Conservation (phyloP, 106 monocot genomes). For the Agapanthus africanus region DNA sequence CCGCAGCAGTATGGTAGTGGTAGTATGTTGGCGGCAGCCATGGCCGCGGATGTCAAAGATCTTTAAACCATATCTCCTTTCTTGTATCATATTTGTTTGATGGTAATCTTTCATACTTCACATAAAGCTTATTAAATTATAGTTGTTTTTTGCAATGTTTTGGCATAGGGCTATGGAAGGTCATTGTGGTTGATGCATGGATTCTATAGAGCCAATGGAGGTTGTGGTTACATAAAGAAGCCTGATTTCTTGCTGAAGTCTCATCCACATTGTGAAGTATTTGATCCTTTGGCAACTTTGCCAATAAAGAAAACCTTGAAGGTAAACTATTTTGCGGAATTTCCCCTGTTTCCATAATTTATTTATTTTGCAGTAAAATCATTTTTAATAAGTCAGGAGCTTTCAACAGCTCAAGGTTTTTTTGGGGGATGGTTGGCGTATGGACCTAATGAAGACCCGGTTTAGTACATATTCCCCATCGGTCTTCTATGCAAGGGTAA, state of each 20-base stretch:
- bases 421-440: constrained; percentile 57
- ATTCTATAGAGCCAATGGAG: constrained; percentile 68
- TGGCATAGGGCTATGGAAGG: constrained; percentile 64
- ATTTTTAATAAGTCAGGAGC: neutral
- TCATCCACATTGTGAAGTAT: constrained; percentile 44
- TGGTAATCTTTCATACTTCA: no score
- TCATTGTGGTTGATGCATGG: constrained; percentile 82
- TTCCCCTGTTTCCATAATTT: neutral
- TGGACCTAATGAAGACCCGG: constrained; percentile 40
- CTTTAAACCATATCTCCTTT: no score
- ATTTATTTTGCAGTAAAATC: neutral
- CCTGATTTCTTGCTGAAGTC: constrained; percentile 57
- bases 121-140: no score
- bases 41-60: no score
- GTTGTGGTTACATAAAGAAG: constrained; percentile 79
- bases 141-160: neutral
- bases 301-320: constrained; percentile 32
- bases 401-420: constrained; percentile 37
- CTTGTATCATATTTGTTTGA: no score
- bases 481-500: constrained; percentile 47
- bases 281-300: constrained; percentile 43
- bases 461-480: constrained; percentile 48
- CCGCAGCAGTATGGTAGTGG: no score
- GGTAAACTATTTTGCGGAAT: neutral
- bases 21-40: no score